phyloP scores from a whole-genome alignment of 352 stramenopile species.

The Phytophthora pisi region DNA sequence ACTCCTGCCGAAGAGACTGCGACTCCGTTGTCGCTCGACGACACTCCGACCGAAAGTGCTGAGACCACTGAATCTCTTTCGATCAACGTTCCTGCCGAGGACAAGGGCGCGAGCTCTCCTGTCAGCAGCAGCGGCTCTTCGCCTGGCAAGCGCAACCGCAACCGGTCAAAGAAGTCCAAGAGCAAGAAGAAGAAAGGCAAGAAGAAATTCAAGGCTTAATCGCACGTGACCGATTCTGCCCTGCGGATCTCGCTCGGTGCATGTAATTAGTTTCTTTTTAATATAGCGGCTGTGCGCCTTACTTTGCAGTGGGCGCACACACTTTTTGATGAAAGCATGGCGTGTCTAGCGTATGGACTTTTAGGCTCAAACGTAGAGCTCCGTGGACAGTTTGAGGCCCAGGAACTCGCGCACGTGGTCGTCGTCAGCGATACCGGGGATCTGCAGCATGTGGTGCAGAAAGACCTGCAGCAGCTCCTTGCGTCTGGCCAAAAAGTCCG shows the following conservation, averaged over 20 bases:
- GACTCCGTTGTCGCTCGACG: slow-evolving; percentile 24
- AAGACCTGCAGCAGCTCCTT: slow-evolving; percentile 61
- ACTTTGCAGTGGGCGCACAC: slow-evolving; percentile 10
- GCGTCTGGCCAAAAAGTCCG: slow-evolving; percentile 63
- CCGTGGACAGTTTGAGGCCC: slow-evolving; percentile 58
- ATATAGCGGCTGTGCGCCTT: slow-evolving; percentile 23
- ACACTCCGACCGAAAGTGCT: slow-evolving; percentile 5
- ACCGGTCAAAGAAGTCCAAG: slow-evolving; percentile 56
- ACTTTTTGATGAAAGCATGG: slow-evolving; percentile 28
- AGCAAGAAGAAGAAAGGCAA: slow-evolving; percentile 67
- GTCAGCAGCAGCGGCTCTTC: slow-evolving; percentile 27
- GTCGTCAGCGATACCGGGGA: slow-evolving; percentile 65
- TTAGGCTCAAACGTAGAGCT: slow-evolving; percentile 61
- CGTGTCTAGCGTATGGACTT: slow-evolving; percentile 4
- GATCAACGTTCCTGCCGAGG: slow-evolving; percentile 24
- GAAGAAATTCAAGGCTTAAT: slow-evolving; percentile 47
- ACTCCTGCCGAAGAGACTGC: slow-evolving; percentile 15
- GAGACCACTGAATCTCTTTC: slow-evolving; percentile 24
- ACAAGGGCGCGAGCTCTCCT: slow-evolving; percentile 34
- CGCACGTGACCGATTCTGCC: slow-evolving; percentile 1
- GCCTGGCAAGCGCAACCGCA: slow-evolving; percentile 28
- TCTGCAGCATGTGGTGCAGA: slow-evolving; percentile 66
- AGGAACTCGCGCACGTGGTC: slow-evolving; percentile 64
- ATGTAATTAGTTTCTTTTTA: slow-evolving; percentile 35
- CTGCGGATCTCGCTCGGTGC: not conserved